phyloP scores from a whole-genome alignment of 1,139 yeast genomes.

The Scheffersomyces quercinus region DNA sequence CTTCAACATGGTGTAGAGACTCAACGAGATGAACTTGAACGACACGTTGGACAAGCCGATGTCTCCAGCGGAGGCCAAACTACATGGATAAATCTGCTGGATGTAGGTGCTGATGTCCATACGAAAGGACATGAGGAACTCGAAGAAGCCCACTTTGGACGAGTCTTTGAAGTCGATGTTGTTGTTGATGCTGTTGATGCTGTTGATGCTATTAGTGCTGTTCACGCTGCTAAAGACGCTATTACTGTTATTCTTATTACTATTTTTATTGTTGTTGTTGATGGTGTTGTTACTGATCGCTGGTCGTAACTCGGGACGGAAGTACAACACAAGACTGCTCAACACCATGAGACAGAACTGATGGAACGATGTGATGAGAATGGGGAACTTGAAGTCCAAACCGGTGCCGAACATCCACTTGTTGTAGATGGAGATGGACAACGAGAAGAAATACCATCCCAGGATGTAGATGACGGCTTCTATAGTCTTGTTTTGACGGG shows the following conservation, averaged over 20 bases:
- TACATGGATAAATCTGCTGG: slow-evolving; percentile 74
- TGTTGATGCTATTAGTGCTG: too few species aligned
- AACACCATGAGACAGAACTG: slow-evolving; percentile 67
- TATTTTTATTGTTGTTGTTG: slow-evolving; percentile 7
- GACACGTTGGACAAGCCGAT: slow-evolving; percentile 91
- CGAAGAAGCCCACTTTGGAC: slow-evolving; percentile 1
- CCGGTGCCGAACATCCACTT: slow-evolving; percentile 92
- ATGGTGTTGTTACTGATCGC: slow-evolving; percentile 18
- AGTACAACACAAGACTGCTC: slow-evolving; percentile 43
- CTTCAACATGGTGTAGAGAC: slow-evolving; percentile 91
- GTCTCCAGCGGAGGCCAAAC: slow-evolving; percentile 87
- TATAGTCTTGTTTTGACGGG: slow-evolving; percentile 2
- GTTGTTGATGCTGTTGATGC: slow-evolving; percentile 4
- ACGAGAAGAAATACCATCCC: slow-evolving; percentile 62
- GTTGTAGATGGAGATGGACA: slow-evolving; percentile 83
- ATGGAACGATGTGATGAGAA: slow-evolving; percentile 80
- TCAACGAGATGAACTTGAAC: slow-evolving; percentile 72
- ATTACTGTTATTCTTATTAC: too few species aligned
- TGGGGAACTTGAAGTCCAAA: slow-evolving; percentile 77
- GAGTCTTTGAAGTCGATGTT: slow-evolving; percentile 8
- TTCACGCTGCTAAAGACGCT: too few species aligned
- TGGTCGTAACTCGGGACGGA: slow-evolving; percentile 53
- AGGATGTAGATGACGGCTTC: slow-evolving; percentile 28
- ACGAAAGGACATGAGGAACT: slow-evolving; percentile 17
- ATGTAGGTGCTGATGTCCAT: slow-evolving; percentile 34